Percentiles rank a stretch among this genome's conserved stretches.
These are phyloP conservation scores for Hypholoma fasciculare DNA, from an alignment of 768 basidiomycete genomes.

Conservation along the genomic window DNA sequence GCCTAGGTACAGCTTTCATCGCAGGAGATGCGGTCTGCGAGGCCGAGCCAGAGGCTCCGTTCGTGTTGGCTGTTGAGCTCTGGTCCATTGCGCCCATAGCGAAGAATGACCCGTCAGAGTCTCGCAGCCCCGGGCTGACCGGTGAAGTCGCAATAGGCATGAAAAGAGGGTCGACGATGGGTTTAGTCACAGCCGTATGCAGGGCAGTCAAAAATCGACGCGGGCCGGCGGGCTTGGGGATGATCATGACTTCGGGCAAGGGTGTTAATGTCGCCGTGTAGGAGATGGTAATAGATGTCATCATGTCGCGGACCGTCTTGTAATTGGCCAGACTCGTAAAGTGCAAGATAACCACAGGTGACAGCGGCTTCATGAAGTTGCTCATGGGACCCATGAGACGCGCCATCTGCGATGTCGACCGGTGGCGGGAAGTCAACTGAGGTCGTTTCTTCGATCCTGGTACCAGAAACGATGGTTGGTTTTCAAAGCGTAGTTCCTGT, in stretches of 20 bases:
- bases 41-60: neutral
- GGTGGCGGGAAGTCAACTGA: conserved; percentile 62
- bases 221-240: conserved; percentile 96
- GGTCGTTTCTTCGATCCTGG: conserved; percentile 59
- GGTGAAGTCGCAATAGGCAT: conserved; percentile 94
- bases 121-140: conserved; percentile 62
- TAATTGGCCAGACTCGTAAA: conserved; percentile 92
- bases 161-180: conserved; percentile 89
- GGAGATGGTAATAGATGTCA: conserved; percentile 64
- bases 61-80: neutral
- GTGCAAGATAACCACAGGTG: conserved; percentile 69
- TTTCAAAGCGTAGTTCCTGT: conserved; percentile 62
- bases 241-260: conserved; percentile 90
- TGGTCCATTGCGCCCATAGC: conserved; percentile 25
- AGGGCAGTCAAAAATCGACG: conserved; percentile 90
- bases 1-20: conserved; percentile 37
- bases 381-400: conserved; percentile 44
- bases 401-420: conserved; percentile 80
- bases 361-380: conserved; percentile 24
- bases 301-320: conserved; percentile 81
- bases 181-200: conserved; percentile 86
- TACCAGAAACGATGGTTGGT: conserved; percentile 32
- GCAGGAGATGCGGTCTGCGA: conserved; percentile 16
- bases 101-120: conserved; percentile 41
- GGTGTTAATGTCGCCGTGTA: conserved; percentile 43